Percentiles rank a stretch among this genome's conserved stretches.
Conservation (phyloP, 345 rosid genomes). For the Trapa incisa region DNA sequence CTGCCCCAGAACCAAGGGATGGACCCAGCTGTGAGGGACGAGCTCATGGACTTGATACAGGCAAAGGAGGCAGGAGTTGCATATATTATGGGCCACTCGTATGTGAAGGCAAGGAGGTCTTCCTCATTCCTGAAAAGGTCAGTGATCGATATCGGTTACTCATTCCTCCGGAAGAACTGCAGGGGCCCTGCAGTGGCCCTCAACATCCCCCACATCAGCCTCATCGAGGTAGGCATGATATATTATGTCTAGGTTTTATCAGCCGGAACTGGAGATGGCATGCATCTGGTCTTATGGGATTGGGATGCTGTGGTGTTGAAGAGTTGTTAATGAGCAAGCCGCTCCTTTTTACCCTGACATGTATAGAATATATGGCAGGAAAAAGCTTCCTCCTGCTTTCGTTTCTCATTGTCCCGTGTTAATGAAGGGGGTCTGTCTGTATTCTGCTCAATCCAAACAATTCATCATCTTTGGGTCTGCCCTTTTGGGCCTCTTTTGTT, state of each 20-base stretch:
- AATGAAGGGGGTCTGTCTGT: background rate
- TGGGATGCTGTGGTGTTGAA: background rate
- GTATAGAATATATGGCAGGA: background rate
- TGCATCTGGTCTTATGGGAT: background rate
- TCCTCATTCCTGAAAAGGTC: conserved; percentile 59
- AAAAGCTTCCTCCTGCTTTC: background rate
- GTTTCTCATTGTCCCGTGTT: background rate
- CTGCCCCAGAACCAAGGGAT: conserved; percentile 41
- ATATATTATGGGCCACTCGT: conserved; percentile 79
- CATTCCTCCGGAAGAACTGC: conserved; percentile 90
- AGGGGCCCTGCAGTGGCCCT: conserved; percentile 87
- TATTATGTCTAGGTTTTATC: conserved; percentile 45
- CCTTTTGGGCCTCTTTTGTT: too few relatives aligned
- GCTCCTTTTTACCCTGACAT: background rate
- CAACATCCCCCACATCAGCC: conserved; percentile 84
- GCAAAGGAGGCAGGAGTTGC: conserved; percentile 90
- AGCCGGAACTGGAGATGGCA: background rate
- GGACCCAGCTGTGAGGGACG: conserved; percentile 70
- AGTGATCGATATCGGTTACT: conserved; percentile 64
- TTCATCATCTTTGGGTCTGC: background rate
- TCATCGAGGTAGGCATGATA: conserved; percentile 91
- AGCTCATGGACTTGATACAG: conserved; percentile 59
- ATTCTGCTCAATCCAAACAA: background rate
- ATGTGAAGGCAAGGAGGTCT: conserved; percentile 68
- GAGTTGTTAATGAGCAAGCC: background rate